Evolutionary conservation across 2,329 filamentous ascomycete species (phyloP), one percentile per base, ranked within the genome.

Genomic region (Proliferodiscus dingleyae): DNA sequence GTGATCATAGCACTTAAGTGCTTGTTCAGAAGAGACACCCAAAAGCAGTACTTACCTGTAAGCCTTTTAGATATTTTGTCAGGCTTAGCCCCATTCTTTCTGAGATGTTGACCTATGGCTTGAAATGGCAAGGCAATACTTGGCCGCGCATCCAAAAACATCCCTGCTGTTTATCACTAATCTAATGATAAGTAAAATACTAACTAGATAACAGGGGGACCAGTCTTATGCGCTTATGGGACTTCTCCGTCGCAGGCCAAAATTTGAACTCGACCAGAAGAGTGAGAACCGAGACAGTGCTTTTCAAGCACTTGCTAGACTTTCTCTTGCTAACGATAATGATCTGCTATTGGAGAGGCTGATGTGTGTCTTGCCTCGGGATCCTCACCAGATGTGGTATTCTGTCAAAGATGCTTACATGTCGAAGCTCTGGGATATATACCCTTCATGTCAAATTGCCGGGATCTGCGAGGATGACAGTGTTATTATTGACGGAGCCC

Each of bases 141-240:
- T n/a, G n/a, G n/a, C n/a, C n/a, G n/a, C n/a, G n/a, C n/a, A n/a
- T n/a, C n/a, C n/a, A n/a, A n/a, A n/a, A n/a, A n/a, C n/a, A n/a
- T n/a, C n/a, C n/a, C n/a, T n/a, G n/a, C n/a, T n/a, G n/a, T n/a
- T n/a, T n/a, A n/a, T n/a, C n/a, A n/a, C n/a, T n/a, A n/a, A n/a
- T n/a, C n/a, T n/a, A n/a, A n/a, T n/a, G n/a, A n/a, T n/a, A n/a
- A n/a, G n/a, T n/a, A n/a, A n/a, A n/a, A n/a, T n/a, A n/a, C n/a
- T n/a, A n/a, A n/a, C n/a, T n/a, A n/a, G n/a, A n/a, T n/a, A n/a
- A n/a, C n/a, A n/a, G n/a, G n/a, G n/a, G n/a, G 64, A 65, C 40
- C 52, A 63, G 1, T 58, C 63, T 3, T 63, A 64, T 16, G 63
- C 63, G 2, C 56, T 65, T 2, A 65, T 65, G 62, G 51, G 53